Conservation (phyloP, 2,329 filamentous ascomycete genomes). For the Colletotrichum phormii region DNA sequence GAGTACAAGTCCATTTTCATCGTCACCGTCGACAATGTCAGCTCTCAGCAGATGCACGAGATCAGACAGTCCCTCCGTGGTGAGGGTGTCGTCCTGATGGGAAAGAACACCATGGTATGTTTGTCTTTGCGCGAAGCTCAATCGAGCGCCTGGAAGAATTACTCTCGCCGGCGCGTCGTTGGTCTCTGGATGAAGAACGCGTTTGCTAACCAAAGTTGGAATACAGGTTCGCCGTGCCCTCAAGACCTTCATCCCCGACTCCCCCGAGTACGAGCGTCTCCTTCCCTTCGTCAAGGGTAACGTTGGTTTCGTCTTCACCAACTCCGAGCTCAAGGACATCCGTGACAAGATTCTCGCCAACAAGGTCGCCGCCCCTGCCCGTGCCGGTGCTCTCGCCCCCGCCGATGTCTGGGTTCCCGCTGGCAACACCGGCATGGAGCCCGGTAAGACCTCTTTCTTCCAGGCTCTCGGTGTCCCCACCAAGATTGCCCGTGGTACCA, state of each 20-base stretch:
- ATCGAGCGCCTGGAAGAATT: background rate
- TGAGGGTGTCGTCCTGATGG: slow-evolving; percentile 96
- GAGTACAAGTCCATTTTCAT: slow-evolving; percentile 99
- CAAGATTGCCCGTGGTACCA: slow-evolving; percentile 99
- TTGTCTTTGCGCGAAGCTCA: background rate
- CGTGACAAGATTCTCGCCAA: slow-evolving; percentile 96
- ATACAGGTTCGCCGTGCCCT: slow-evolving; percentile 90
- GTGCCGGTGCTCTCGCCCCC: slow-evolving; percentile 97
- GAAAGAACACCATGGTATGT: slow-evolving; percentile 99
- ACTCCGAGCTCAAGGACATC: slow-evolving; percentile 89
- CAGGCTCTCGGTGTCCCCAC: slow-evolving; percentile 99
- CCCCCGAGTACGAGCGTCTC: slow-evolving; percentile 97
- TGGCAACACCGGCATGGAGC: slow-evolving; percentile 99
- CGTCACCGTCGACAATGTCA: slow-evolving; percentile 98
- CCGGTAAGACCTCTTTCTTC: slow-evolving; percentile 99
- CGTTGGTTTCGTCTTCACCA: slow-evolving; percentile 99
- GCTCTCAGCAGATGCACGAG: slow-evolving; percentile 99
- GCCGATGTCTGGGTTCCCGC: slow-evolving; percentile 94
- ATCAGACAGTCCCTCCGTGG: slow-evolving; percentile 92
- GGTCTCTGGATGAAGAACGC: background rate
- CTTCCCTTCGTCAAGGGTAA: slow-evolving; percentile 97
- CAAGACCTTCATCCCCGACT: slow-evolving; percentile 90
- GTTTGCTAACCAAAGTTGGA: slow-evolving; percentile 3
- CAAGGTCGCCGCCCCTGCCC: slow-evolving; percentile 96
- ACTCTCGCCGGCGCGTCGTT: background rate